Evolutionary conservation across 75 land plant genomes (phyloP), one percentile per base, ranked within the genome.

Genomic region (Larix kaempferi): DNA sequence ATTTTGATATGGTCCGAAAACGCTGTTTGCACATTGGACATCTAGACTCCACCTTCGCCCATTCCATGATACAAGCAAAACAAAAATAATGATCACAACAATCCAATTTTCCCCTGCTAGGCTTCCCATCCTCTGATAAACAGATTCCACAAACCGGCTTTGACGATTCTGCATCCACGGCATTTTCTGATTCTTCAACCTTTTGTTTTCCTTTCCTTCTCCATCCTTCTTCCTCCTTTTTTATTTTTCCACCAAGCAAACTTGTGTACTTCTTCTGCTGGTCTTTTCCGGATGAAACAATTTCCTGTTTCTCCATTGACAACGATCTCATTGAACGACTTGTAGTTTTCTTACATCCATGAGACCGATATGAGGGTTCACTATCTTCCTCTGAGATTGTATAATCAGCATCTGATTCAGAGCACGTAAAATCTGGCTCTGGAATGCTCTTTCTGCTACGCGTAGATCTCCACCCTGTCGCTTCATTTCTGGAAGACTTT

Each of bases 21-120:
- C 99, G 87, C 80, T 91, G 93, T 86, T 98, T 98, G 80, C 99
- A 98, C 57, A 92, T 77, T 35, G 99, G 99, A 74, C 99, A 98
- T n/a, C 99, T 87, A 56, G 99, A 91, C 79, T 98, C 99, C 63
- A 98, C 98, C 77, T 98, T 98, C 11, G 99, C 89, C 99, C 99
- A 98, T 75, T 92, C 98, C 93, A 92, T 86, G 26, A 98, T 98
- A 77, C 99, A 98, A 56, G 86, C 86, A 77, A 95, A 98, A 75
- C 99, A 98, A 76, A 93, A 98, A 69, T 72, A 93, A 76, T 98
- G 99, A 59, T 82, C 75, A 79, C 99, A 98, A 77, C 92, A 98
- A 78, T 98, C 82, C 37, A 98, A 77, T 41, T 82, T 86, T 56
- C 99, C 99, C 59, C 92, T 84, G 37, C 88, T 84, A 5, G 85